Evolutionary conservation across 2,329 filamentous ascomycete species (phyloP).

Genomic region (Myotisia sp.): DNA sequence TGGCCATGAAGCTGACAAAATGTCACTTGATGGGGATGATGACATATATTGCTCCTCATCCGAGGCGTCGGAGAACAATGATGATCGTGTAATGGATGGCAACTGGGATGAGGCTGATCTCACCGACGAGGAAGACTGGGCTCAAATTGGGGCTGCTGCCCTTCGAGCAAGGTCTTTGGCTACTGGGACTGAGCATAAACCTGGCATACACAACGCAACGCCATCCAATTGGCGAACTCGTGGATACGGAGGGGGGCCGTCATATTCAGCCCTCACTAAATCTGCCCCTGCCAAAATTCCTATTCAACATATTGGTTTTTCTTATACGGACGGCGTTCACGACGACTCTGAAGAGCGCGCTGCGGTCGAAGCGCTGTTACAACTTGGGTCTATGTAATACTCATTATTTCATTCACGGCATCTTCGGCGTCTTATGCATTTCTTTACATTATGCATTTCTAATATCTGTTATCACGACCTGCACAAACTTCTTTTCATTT

Average conservation of each 20-base stretch:
- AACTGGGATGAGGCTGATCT: constrained; percentile 73
- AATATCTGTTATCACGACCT: too few relatives aligned
- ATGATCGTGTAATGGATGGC: constrained; percentile 49
- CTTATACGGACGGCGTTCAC: constrained; percentile 21
- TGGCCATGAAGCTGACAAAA: constrained; percentile 82
- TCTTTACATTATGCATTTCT: too few relatives aligned
- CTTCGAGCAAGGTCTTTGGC: constrained; percentile 51
- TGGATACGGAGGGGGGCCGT: constrained; percentile 20
- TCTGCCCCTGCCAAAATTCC: constrained; percentile 26
- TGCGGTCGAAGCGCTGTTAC: constrained; percentile 35
- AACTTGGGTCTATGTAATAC: constrained; percentile 33
- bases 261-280: constrained; percentile 27
- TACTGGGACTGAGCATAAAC: too few relatives aligned
- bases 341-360: constrained; percentile 30
- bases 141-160: constrained; percentile 70
- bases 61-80: constrained; percentile 45
- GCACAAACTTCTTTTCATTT: constrained; percentile 2
- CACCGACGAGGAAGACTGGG: constrained; percentile 96
- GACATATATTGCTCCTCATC: constrained; percentile 59
- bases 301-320: constrained; percentile 21
- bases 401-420: constrained; percentile 3
- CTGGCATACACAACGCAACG: constrained; percentile 1
- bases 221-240: not conserved
- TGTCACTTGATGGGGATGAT: constrained; percentile 68
- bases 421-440: too few relatives aligned